Percentiles rank a stretch among this genome's conserved stretches.
These are phyloP conservation scores for Musa beccarii DNA, from an alignment of 176 grass and related monocot genomes.

Conservation along the genomic window DNA sequence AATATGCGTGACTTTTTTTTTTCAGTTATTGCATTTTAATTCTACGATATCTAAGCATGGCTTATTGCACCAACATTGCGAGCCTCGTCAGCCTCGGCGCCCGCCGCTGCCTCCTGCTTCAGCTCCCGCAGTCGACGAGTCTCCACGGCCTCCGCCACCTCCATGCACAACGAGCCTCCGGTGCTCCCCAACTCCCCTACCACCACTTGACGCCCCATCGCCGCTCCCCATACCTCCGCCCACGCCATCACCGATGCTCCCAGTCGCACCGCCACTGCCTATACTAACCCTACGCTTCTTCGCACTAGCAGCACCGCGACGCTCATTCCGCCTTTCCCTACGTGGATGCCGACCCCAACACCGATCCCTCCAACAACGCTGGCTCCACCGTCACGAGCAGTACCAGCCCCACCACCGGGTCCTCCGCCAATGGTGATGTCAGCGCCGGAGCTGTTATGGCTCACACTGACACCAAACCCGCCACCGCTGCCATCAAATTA, in stretches of 20 bases:
- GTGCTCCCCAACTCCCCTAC: neutral
- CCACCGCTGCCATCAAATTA: slow-evolving; percentile 3
- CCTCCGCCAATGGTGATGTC: slow-evolving; percentile 31
- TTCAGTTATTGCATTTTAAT: too few species aligned
- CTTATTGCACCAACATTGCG: too few species aligned
- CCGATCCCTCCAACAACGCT: slow-evolving; percentile 19
- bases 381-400: slow-evolving; percentile 15
- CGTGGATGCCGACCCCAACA: slow-evolving; percentile 28
- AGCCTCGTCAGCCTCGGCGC: neutral
- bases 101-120: neutral
- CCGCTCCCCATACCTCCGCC: neutral
- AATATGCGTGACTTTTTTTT: too few species aligned
- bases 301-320: slow-evolving; percentile 20
- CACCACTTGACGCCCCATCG: neutral
- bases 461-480: slow-evolving; percentile 33
- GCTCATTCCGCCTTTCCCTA: slow-evolving; percentile 22
- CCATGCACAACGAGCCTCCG: slow-evolving; percentile 4
- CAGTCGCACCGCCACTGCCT: slow-evolving; percentile 10
- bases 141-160: slow-evolving; percentile 16
- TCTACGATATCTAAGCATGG: too few species aligned
- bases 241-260: neutral
- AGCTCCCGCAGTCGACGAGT: slow-evolving; percentile 4
- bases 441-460: slow-evolving; percentile 20
- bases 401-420: slow-evolving; percentile 33
- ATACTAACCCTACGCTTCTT: slow-evolving; percentile 9